Evolutionary conservation across 352 stramenopile species (phyloP), one percentile per base, ranked within the genome.

Genomic region (Pythium scleroteichum): DNA sequence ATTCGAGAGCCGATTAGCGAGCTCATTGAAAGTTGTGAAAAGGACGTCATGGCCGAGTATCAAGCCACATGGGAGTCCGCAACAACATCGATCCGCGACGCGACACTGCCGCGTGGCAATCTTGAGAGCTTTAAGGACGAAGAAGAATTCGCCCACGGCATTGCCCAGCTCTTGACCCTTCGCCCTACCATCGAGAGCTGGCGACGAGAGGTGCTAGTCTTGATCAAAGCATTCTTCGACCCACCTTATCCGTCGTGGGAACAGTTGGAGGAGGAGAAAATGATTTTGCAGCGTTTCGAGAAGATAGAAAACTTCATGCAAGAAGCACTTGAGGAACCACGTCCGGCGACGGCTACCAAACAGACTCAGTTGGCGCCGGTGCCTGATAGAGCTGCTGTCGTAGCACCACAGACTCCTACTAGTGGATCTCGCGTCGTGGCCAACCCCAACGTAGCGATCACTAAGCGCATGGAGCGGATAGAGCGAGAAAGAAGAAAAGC

Each of bases 21-120:
- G 22, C 72, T 64, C 51, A 22, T 72, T 20, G 69, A 77, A 26
- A 77, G 58, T 6, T 64, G 68, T 35, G 49, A 60, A 23, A 50
- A 48, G 12, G 46, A 63, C 8, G 33, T 42, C 4, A 50, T 38
- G 3, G 33, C 57, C 26, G 27, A 61, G 16, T 47, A 66, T 13
- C 48, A 22, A 4, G 19, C 38, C 5, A 53, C 17, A 12, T 29
- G 71, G 29, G 20, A 20, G 33, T 35, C 12, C 3, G 35, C 41
- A 12, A 19, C 16, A 9, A 27, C 8, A 1, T 35, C 33, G 17
- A 29, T 64, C 6, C 47, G 35, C n/a, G 20, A 39, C n/a, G 24
- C 40, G 16, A n/a, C 14, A 16, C n/a, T 33, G 14, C 32, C 52
- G 8, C 19, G n/a, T 2, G n/a, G 12, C 4, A 32, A 41, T 44